phyloP scores from a whole-genome alignment of 257 asterid genomes.

The Schizonepeta tenuifolia region DNA sequence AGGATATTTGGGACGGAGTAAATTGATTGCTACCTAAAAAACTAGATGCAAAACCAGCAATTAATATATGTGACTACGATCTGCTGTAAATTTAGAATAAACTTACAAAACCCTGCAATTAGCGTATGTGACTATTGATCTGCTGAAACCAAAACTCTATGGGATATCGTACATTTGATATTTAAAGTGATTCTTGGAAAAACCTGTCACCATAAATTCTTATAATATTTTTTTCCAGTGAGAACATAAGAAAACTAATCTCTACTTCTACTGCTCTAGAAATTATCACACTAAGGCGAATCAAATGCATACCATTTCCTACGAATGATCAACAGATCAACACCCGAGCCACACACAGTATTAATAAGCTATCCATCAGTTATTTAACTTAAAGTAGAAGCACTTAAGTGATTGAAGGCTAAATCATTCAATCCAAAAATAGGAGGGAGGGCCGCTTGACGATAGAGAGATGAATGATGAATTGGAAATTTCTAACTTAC shows the following conservation, averaged over 20 bases:
- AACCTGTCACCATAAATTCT: neutral
- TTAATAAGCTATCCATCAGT: neutral
- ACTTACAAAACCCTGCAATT: neutral
- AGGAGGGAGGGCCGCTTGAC: neutral
- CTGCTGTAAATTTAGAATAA: neutral
- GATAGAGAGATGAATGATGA: neutral
- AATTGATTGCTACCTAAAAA: conserved; percentile 2
- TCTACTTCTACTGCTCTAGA: neutral
- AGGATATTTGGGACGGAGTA: neutral
- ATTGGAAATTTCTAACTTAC: neutral
- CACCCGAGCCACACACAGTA: neutral
- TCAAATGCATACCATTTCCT: conserved; percentile 2
- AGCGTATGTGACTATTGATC: conserved; percentile 1
- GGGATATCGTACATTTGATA: neutral
- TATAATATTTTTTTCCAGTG: neutral
- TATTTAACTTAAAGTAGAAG: neutral
- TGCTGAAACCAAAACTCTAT: neutral
- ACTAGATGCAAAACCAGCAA: neutral
- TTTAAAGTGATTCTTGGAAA: neutral
- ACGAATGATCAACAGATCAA: conserved; percentile 6
- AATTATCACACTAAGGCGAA: neutral
- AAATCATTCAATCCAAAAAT: conserved; percentile 1
- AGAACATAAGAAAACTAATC: neutral
- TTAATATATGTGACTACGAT: neutral
- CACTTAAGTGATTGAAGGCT: conserved; percentile 6